A percentile compares a stretch with the other conserved stretches of the same genome.
These are phyloP conservation scores for Plantago major DNA, from an alignment of 257 asterid species.

Conservation along the genomic window DNA sequence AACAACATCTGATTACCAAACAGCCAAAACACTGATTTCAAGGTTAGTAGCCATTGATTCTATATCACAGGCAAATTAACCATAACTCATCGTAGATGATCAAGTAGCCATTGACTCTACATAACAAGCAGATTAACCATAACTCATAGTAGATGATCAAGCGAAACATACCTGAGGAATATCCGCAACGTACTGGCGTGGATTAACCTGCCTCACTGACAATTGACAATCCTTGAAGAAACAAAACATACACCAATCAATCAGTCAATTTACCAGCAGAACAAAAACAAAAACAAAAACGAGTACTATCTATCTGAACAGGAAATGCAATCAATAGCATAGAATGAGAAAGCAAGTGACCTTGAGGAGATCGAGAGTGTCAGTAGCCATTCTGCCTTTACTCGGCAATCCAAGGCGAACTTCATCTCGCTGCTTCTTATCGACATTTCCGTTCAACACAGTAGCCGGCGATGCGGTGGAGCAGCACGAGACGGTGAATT, in stretches of 20 bases:
- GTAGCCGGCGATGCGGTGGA: slow-evolving; percentile 13
- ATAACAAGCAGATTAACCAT: background rate
- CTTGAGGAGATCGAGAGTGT: slow-evolving; percentile 86
- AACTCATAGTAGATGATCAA: background rate
- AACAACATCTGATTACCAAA: no score
- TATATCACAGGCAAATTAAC: no score
- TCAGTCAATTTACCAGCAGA: background rate
- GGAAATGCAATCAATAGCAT: no score
- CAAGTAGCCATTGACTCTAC: no score
- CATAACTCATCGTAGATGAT: no score
- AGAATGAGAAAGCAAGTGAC: slow-evolving; percentile 29
- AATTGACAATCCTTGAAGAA: slow-evolving; percentile 78
- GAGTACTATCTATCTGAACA: background rate
- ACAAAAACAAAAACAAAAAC: background rate
- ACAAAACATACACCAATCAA: background rate
- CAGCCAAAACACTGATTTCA: no score
- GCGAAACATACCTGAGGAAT: slow-evolving; percentile 75
- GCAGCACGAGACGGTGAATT: slow-evolving; percentile 6
- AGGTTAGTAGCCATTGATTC: no score
- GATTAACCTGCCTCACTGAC: slow-evolving; percentile 96
- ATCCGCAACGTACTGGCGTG: slow-evolving; percentile 91
- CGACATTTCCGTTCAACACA: slow-evolving; percentile 49
- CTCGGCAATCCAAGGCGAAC: slow-evolving; percentile 98
- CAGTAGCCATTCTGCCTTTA: slow-evolving; percentile 96
- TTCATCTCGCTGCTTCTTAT: slow-evolving; percentile 42